These are phyloP conservation scores for Plantago lanceolata DNA, from an alignment of 305 asterid genomes.

Conservation along the genomic window DNA sequence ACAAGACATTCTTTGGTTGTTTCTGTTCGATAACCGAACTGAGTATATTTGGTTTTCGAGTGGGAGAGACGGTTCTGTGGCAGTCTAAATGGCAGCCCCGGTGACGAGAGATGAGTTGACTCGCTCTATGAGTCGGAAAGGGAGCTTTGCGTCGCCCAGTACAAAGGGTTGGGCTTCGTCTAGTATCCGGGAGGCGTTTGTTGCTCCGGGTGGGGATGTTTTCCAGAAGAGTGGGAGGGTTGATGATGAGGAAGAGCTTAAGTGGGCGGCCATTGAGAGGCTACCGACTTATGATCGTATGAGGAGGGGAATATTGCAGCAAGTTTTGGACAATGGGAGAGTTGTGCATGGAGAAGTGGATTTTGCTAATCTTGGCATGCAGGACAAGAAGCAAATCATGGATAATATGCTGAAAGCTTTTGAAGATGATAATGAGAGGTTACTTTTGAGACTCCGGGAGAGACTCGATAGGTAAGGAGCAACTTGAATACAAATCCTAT, in stretches of 20 bases:
- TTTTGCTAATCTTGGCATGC: conserved; percentile 40
- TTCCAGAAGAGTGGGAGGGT: conserved; percentile 49
- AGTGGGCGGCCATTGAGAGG: conserved; percentile 56
- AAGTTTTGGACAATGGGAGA: conserved; percentile 43
- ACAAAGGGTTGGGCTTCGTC: conserved; percentile 53
- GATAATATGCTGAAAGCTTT: conserved; percentile 27
- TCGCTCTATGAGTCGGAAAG: conserved; percentile 41
- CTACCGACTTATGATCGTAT: conserved; percentile 49
- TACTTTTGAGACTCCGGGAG: conserved; percentile 29
- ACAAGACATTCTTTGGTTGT: not conserved
- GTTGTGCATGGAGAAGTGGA: conserved; percentile 54
- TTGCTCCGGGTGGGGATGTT: conserved; percentile 51
- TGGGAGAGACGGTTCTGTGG: conserved; percentile 8
- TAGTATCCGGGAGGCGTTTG: conserved; percentile 47
- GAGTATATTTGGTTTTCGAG: not conserved
- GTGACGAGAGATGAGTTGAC: conserved; percentile 38
- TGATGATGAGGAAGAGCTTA: conserved; percentile 46
- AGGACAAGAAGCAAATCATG: conserved; percentile 33
- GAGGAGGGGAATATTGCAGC: conserved; percentile 41
- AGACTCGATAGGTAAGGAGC: conserved; percentile 28
- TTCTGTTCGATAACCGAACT: not conserved
- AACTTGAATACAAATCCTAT: not conserved
- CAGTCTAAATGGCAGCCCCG: conserved; percentile 31
- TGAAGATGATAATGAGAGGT: conserved; percentile 32
- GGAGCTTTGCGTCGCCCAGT: conserved; percentile 38